These are phyloP conservation scores for Fusarium sp. DNA, from an alignment of 2,329 filamentous ascomycete species.

Conservation along the genomic window DNA sequence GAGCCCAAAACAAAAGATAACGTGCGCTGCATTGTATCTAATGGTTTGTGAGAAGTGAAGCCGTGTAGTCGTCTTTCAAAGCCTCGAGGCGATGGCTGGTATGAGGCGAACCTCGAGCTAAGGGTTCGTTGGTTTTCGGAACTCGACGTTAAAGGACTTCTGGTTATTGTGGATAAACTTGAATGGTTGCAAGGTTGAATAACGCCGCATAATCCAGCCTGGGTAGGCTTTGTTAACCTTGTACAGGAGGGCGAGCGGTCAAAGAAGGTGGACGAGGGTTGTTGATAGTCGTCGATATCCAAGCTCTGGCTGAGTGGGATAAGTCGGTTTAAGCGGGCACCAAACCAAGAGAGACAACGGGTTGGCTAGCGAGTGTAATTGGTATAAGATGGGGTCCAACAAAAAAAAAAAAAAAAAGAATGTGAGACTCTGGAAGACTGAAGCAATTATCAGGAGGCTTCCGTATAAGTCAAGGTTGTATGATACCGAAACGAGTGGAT, in stretches of 20 bases:
- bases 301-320: conserved; percentile 13
- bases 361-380: conserved; percentile 27
- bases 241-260: conserved; percentile 5
- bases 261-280: conserved; percentile 13
- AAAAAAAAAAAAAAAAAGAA: too few species aligned
- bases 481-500: conserved; percentile 32
- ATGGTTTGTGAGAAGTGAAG: conserved; percentile 9
- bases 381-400: conserved; percentile 24
- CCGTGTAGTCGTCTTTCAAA: conserved; percentile 18
- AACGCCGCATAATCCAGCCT: conserved; percentile 26
- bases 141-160: neutral
- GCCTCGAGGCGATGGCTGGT: conserved; percentile 15
- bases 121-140: conserved; percentile 10
- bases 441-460: conserved; percentile 23
- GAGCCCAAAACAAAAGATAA: conserved; percentile 38
- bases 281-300: conserved; percentile 5
- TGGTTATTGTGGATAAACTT: conserved; percentile 4
- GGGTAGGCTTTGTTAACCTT: conserved; percentile 21
- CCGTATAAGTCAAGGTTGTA: conserved; percentile 21
- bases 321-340: conserved; percentile 16
- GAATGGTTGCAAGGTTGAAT: conserved; percentile 10
- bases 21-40: conserved; percentile 34
- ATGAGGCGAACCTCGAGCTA: conserved; percentile 35
- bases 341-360: conserved; percentile 17
- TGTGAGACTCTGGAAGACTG: conserved; percentile 32